Percentiles rank a stretch among this genome's conserved stretches.
These are phyloP conservation scores for Paratinospora sagittata DNA, from an alignment of 164 flowering plant genomes.

Conservation along the genomic window DNA sequence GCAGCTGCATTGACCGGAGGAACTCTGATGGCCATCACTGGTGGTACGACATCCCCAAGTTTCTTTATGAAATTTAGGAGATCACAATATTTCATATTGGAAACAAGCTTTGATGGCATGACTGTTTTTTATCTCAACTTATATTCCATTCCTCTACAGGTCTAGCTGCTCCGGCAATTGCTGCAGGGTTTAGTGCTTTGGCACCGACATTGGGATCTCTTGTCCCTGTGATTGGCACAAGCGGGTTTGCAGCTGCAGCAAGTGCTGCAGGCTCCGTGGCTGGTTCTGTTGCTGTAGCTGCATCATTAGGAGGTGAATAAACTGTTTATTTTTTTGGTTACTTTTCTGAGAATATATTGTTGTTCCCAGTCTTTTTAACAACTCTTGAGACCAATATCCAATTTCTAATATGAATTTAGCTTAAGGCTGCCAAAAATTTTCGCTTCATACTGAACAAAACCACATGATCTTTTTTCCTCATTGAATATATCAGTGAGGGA, in stretches of 20 bases:
- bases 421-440: not conserved
- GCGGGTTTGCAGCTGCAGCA: conserved; percentile 98
- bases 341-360: not conserved
- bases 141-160: conserved; percentile 44
- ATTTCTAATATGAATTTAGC: not conserved
- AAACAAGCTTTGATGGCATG: conserved; percentile 8
- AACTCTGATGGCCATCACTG: conserved; percentile 92
- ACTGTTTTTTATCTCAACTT: conserved; percentile 9
- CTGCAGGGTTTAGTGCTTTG: conserved; percentile 92
- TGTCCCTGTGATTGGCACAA: conserved; percentile 91
- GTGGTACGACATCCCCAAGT: conserved; percentile 46
- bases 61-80: not conserved
- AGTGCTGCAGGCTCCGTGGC: conserved; percentile 98
- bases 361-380: not conserved
- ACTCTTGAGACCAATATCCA: not conserved
- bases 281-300: conserved; percentile 99
- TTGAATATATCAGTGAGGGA: not conserved
- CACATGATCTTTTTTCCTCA: not conserved
- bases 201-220: conserved; percentile 95
- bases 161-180: conserved; percentile 98
- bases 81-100: not conserved
- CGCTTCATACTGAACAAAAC: not conserved
- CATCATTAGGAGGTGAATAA: conserved; percentile 91
- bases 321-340: not conserved
- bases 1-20: conserved; percentile 99